Conservation (phyloP, 768 basidiomycete genomes). For the Daedalea quercina region DNA sequence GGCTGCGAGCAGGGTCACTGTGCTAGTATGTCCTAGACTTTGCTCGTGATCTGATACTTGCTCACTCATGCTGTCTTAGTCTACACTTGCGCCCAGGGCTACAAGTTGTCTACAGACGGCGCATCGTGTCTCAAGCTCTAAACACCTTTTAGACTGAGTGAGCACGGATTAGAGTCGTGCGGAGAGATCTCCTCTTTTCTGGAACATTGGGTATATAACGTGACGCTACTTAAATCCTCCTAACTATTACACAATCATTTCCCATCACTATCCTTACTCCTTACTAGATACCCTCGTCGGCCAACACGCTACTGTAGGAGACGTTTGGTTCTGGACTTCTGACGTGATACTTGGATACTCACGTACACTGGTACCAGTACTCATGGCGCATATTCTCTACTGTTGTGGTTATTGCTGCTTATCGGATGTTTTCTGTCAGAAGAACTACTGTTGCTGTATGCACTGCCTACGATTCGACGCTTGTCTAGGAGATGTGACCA, state of each 20-base stretch:
- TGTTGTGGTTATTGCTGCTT: neutral
- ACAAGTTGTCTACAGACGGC: slow-evolving; percentile 34
- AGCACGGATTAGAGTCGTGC: neutral
- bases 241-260: neutral
- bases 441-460: slow-evolving; percentile 3
- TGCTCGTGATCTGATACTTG: slow-evolving; percentile 5
- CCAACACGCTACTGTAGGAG: neutral
- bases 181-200: neutral
- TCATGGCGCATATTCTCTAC: neutral
- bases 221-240: neutral
- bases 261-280: slow-evolving; percentile 2
- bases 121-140: slow-evolving; percentile 35
- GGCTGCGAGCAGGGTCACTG: slow-evolving; percentile 56
- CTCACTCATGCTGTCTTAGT: slow-evolving; percentile 26
- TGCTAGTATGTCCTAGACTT: slow-evolving; percentile 34
- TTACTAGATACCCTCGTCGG: slow-evolving; percentile 5
- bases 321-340: neutral
- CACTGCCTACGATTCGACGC: no score
- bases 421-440: neutral
- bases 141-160: slow-evolving; percentile 3
- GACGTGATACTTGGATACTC: neutral
- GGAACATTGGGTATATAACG: neutral
- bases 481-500: no score
- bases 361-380: neutral
- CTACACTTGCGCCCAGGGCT: slow-evolving; percentile 44